Base-by-base conservation (phyloP, 148 eudicot species). In the Rhododendron kiyosumense region DNA sequence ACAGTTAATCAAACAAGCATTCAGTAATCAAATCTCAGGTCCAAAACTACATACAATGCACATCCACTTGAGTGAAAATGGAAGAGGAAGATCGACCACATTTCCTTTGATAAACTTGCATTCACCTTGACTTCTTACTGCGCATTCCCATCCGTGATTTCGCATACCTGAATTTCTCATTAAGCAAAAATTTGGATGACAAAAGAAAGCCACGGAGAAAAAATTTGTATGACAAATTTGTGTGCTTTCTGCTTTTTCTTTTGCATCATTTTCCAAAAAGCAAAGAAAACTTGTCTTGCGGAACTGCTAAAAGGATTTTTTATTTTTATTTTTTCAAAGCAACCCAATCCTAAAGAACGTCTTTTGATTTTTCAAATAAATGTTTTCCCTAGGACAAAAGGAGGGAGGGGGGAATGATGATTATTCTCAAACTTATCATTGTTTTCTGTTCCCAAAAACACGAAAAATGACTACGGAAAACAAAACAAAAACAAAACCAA, bases 141-240 rank as follows among this genome's bases (percentile, higher is more conserved):
- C 96, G 95, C 96, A 88, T 92, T 81, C 99, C 98, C 99, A 96
- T 96, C 81, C 99, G 87, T 76, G 99, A 94, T 88, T 92, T 96
- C 20, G 99, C 99, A 89, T 86, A 96, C 89, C 99, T 95, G 91
- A 59, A 73, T 77, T 83, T 83, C 65, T 78, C 4, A 81, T 94
- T 88, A 95, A 92, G 95, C 11, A 82, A 84, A 86, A 90, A 78
- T 83, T 36, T 81, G 38, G 28, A 18, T 52, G 14, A 36, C 46
- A 63, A 12, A 36, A 30, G 11, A 46, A 10, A 46, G 49, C 49
- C 49, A 9, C 9, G 49, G 49, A 46, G 12, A 9, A 46, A 46
- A 46, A 7, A 7, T 1, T 46, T 8, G 49, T 41, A 41, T 41
- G 26, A 0, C 3, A 61, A 20, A 14, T 69, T 69, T 12, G 75